These are phyloP conservation scores for Trypanosoma mega DNA, from an alignment of 208 protist genomes.

Conservation along the genomic window DNA sequence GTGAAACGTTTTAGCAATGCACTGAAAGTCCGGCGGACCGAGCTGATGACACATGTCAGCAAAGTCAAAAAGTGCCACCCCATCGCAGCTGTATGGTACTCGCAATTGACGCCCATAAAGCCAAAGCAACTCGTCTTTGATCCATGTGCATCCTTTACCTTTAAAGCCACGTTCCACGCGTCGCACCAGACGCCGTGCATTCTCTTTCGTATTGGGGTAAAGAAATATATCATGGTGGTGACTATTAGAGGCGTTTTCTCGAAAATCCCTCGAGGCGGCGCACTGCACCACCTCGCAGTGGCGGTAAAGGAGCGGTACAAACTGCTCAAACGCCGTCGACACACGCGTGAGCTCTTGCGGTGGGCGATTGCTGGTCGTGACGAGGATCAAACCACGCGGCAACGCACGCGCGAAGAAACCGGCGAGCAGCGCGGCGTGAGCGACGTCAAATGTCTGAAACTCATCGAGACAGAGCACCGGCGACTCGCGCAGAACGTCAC, in stretches of 20 bases:
- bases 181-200: conserved; percentile 40
- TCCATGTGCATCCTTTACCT: conserved; percentile 29
- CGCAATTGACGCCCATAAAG: conserved; percentile 68
- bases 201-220: conserved; percentile 56
- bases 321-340: conserved; percentile 62
- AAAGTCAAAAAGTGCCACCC: conserved; percentile 84
- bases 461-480: conserved; percentile 92
- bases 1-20: conserved; percentile 69
- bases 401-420: conserved; percentile 80
- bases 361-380: conserved; percentile 87
- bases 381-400: conserved; percentile 64
- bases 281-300: conserved; percentile 76
- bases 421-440: conserved; percentile 76
- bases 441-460: conserved; percentile 91
- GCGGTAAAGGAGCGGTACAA: conserved; percentile 53
- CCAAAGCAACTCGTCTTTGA: conserved; percentile 44
- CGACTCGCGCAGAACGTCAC: conserved; percentile 64
- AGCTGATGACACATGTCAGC: conserved; percentile 66
- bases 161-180: conserved; percentile 54
- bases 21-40: conserved; percentile 69
- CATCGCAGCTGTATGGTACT: conserved; percentile 64
- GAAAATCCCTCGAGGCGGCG: conserved; percentile 53
- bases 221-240: conserved; percentile 58
- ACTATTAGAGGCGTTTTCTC: conserved; percentile 33
- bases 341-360: conserved; percentile 72